A percentile compares a stretch with the other conserved stretches of the same genome.
Conservation (phyloP, 2,329 filamentous ascomycete species). For the Pseudofabraea citricarpa region DNA sequence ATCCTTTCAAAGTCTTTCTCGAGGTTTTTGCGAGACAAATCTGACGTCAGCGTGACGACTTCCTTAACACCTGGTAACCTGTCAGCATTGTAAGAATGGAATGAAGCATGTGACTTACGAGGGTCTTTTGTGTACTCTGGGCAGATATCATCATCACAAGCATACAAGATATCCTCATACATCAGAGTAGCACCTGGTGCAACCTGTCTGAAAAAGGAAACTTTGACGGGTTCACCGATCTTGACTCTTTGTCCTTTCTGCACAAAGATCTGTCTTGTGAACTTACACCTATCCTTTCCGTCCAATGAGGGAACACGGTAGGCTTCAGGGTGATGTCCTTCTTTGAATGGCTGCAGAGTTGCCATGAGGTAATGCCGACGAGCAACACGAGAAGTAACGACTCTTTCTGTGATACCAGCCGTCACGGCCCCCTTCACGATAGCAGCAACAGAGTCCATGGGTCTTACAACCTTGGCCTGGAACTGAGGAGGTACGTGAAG, state of each 20-base stretch:
- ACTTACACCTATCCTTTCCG: slow-evolving; percentile 97
- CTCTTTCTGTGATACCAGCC: slow-evolving; percentile 93
- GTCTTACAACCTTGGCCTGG: slow-evolving; percentile 94
- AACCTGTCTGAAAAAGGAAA: slow-evolving; percentile 97
- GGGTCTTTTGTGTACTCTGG: slow-evolving; percentile 99
- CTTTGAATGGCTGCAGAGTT: slow-evolving; percentile 96
- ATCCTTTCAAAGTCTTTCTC: slow-evolving; percentile 99
- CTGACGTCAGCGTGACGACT: slow-evolving; percentile 94
- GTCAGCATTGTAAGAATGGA: slow-evolving; percentile 21
- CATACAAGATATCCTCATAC: slow-evolving; percentile 98
- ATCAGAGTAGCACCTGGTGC: slow-evolving; percentile 95
- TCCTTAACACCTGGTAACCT: slow-evolving; percentile 82
- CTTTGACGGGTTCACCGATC: slow-evolving; percentile 98
- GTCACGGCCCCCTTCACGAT: slow-evolving; percentile 99
- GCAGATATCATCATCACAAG: slow-evolving; percentile 96
- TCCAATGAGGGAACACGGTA: slow-evolving; percentile 96
- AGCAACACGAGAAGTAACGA: slow-evolving; percentile 94
- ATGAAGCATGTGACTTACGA: slow-evolving; percentile 60
- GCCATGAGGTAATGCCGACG: slow-evolving; percentile 99
- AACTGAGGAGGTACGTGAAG: slow-evolving; percentile 97
- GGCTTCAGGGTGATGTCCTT: slow-evolving; percentile 95
- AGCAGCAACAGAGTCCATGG: slow-evolving; percentile 97
- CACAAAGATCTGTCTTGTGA: slow-evolving; percentile 96
- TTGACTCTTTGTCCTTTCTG: slow-evolving; percentile 98
- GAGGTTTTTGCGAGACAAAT: slow-evolving; percentile 94